phyloP scores from a whole-genome alignment of 108 stramenopile genomes.

The Pelagomonas calceolata region DNA sequence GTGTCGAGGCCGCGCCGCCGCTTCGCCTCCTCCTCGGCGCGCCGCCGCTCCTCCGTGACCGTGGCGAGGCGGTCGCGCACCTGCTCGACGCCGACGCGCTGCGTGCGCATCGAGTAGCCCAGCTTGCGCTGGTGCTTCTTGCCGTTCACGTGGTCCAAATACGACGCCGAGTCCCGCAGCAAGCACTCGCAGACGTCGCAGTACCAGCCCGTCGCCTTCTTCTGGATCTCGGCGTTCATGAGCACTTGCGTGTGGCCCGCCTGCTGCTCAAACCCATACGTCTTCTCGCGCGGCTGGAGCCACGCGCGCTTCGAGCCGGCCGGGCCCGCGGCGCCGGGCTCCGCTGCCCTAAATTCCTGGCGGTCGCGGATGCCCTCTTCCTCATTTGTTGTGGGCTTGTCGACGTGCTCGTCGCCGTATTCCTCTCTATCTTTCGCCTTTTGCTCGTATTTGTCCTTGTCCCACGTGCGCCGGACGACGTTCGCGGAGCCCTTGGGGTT shows the following conservation, averaged over 20 bases:
- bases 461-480: conserved; percentile 82
- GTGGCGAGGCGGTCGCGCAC: conserved; percentile 38
- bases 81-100: conserved; percentile 67
- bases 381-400: conserved; percentile 13
- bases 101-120: conserved; percentile 85
- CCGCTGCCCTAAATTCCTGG: conserved; percentile 81
- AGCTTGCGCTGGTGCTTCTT: conserved; percentile 86
- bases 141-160: conserved; percentile 91
- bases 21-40: conserved; percentile 4
- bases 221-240: background rate
- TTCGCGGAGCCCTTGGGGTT: conserved; percentile 42
- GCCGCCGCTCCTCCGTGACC: conserved; percentile 38
- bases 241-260: background rate
- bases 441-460: conserved; percentile 71
- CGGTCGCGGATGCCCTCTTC: conserved; percentile 21
- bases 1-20: background rate
- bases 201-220: conserved; percentile 65
- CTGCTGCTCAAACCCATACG: background rate
- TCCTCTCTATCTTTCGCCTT: conserved; percentile 58
- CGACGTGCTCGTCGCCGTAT: conserved; percentile 24
- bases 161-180: conserved; percentile 77
- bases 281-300: conserved; percentile 53
- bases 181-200: conserved; percentile 91
- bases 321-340: conserved; percentile 59
- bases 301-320: conserved; percentile 74